These are phyloP conservation scores for Pythium angustatum DNA, from an alignment of 352 stramenopile species.

Conservation along the genomic window DNA sequence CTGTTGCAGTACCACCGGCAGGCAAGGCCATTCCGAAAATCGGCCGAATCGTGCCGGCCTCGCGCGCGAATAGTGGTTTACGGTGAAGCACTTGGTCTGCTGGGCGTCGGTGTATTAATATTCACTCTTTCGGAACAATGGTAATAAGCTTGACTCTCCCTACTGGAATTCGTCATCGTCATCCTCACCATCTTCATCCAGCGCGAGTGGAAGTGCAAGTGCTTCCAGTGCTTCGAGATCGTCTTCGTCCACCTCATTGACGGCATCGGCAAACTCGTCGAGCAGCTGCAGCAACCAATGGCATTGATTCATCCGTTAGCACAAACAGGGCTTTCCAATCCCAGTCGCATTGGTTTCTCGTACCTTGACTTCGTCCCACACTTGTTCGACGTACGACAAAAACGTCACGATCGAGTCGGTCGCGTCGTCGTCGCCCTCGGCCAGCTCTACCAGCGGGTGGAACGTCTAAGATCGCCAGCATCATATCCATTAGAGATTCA, in stretches of 20 bases:
- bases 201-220: background rate
- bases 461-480: too few relatives aligned
- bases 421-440: constrained; percentile 46
- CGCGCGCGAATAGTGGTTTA: constrained; percentile 35
- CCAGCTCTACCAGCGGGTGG: constrained; percentile 46
- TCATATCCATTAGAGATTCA: too few relatives aligned
- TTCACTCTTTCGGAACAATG: background rate
- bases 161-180: constrained; percentile 7
- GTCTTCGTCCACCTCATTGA: constrained; percentile 6
- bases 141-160: background rate
- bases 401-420: constrained; percentile 61
- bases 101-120: background rate
- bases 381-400: constrained; percentile 60
- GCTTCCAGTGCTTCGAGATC: constrained; percentile 2
- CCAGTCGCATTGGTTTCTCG: background rate
- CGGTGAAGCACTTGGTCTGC: constrained; percentile 1
- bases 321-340: background rate
- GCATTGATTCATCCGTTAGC: background rate
- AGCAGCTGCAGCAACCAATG: constrained; percentile 25
- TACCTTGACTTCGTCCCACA: constrained; percentile 70
- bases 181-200: constrained; percentile 3
- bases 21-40: constrained; percentile 50
- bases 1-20: constrained; percentile 14
- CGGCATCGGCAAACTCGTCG: constrained; percentile 29
- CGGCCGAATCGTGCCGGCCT: constrained; percentile 54